Evolutionary conservation across 2,329 filamentous ascomycete genomes (phyloP).

Genomic region (Fusarium continuum): DNA sequence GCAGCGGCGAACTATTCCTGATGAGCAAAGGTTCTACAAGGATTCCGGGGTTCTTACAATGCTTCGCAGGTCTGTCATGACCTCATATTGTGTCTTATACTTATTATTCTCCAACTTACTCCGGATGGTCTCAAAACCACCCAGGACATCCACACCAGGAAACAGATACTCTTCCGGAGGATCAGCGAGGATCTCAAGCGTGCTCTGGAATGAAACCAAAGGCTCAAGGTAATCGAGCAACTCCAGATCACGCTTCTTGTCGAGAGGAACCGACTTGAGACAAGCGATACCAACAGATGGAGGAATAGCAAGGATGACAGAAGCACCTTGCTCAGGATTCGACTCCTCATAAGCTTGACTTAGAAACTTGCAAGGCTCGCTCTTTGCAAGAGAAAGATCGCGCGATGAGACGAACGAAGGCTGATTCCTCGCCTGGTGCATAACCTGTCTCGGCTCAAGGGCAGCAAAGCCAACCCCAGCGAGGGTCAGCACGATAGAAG

Average conservation of each 20-base stretch:
- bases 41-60: slow-evolving; percentile 26
- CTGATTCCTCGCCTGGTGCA: slow-evolving; percentile 25
- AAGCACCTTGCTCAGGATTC: background rate
- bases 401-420: slow-evolving; percentile 27
- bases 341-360: slow-evolving; percentile 30
- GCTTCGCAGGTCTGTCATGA: slow-evolving; percentile 37
- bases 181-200: slow-evolving; percentile 36
- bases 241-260: slow-evolving; percentile 38
- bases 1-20: slow-evolving; percentile 30
- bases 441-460: slow-evolving; percentile 36
- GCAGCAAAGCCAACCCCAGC: slow-evolving; percentile 25
- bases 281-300: slow-evolving; percentile 37
- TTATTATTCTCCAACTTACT: slow-evolving; percentile 25
- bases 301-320: slow-evolving; percentile 20
- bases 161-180: slow-evolving; percentile 39
- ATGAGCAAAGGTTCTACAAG: background rate
- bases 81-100: slow-evolving; percentile 37
- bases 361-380: slow-evolving; percentile 32
- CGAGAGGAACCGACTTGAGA: slow-evolving; percentile 40
- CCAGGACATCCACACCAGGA: slow-evolving; percentile 36
- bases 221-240: slow-evolving; percentile 37
- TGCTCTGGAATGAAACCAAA: slow-evolving; percentile 35
- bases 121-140: slow-evolving; percentile 29
- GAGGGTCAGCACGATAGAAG: slow-evolving; percentile 33
- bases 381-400: slow-evolving; percentile 23